These are phyloP conservation scores for Calocybe gambosa DNA, from an alignment of 1,284 basidiomycete genomes.

Conservation along the genomic window DNA sequence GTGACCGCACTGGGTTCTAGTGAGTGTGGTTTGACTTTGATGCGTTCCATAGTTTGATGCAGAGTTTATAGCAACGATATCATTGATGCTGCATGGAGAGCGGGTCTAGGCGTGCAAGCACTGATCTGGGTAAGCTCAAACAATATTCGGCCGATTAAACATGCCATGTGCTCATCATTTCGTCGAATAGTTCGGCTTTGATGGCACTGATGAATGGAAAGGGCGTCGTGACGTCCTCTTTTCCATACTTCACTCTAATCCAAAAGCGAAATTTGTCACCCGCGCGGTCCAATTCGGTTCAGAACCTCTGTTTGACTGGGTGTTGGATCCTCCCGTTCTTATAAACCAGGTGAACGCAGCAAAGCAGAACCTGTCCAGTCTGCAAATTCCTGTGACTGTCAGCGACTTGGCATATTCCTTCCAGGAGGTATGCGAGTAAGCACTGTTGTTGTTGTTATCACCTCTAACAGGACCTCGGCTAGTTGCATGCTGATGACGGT, in stretches of 20 bases:
- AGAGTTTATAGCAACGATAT: slow-evolving; percentile 50
- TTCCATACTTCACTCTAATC: slow-evolving; percentile 51
- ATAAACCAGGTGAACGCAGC: slow-evolving; percentile 48
- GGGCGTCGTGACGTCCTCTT: slow-evolving; percentile 49
- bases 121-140: slow-evolving; percentile 59
- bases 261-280: slow-evolving; percentile 62
- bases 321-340: slow-evolving; percentile 46
- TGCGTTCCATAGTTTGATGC: neutral
- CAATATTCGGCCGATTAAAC: neutral
- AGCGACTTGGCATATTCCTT: slow-evolving; percentile 47
- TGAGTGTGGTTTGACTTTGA: slow-evolving; percentile 25
- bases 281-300: slow-evolving; percentile 68
- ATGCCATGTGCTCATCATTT: neutral
- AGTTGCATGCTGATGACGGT: slow-evolving; percentile 39
- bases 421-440: slow-evolving; percentile 25
- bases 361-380: slow-evolving; percentile 43
- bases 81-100: slow-evolving; percentile 66
- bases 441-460: too few species aligned
- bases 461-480: slow-evolving; percentile 1
- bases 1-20: slow-evolving; percentile 64
- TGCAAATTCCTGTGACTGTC: slow-evolving; percentile 65
- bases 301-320: slow-evolving; percentile 65
- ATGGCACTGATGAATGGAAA: slow-evolving; percentile 49
- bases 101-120: slow-evolving; percentile 65
- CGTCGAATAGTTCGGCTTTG: slow-evolving; percentile 51